phyloP scores from a whole-genome alignment of 305 asterid genomes.

The Euphrasia arctica region DNA sequence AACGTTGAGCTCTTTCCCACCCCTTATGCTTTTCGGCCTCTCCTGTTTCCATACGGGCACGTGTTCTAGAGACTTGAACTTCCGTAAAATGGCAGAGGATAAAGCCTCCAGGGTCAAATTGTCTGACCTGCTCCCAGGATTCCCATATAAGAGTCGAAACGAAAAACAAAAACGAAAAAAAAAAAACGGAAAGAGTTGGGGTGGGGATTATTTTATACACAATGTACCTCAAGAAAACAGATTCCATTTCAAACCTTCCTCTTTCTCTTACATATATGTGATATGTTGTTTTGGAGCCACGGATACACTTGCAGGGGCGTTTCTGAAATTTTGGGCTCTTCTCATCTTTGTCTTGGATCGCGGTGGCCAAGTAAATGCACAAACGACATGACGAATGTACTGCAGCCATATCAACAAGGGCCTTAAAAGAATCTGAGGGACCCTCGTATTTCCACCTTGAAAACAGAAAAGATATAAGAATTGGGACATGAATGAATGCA shows the following conservation, averaged over 20 bases:
- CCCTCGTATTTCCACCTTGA: slow-evolving; percentile 93
- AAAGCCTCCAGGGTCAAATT: slow-evolving; percentile 63
- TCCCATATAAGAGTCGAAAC: not conserved
- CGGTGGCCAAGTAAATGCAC: slow-evolving; percentile 86
- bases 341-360: slow-evolving; percentile 59
- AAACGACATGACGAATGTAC: slow-evolving; percentile 97
- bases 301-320: slow-evolving; percentile 81
- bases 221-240: slow-evolving; percentile 77
- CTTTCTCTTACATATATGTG: slow-evolving; percentile 86
- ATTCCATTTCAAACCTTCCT: slow-evolving; percentile 77
- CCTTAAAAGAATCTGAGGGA: slow-evolving; percentile 90
- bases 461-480: slow-evolving; percentile 3
- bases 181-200: too few relatives aligned
- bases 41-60: slow-evolving; percentile 78
- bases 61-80: slow-evolving; percentile 59
- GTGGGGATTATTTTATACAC: too few relatives aligned
- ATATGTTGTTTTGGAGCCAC: slow-evolving; percentile 54
- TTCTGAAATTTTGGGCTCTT: slow-evolving; percentile 44
- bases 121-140: slow-evolving; percentile 56
- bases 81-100: slow-evolving; percentile 45
- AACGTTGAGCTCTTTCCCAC: slow-evolving; percentile 63
- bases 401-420: slow-evolving; percentile 94
- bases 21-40: slow-evolving; percentile 76
- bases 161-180: too few relatives aligned
- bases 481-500: not conserved